These are phyloP conservation scores for Gossypium mustelinum DNA, from an alignment of 345 rosid species.

Conservation along the genomic window DNA sequence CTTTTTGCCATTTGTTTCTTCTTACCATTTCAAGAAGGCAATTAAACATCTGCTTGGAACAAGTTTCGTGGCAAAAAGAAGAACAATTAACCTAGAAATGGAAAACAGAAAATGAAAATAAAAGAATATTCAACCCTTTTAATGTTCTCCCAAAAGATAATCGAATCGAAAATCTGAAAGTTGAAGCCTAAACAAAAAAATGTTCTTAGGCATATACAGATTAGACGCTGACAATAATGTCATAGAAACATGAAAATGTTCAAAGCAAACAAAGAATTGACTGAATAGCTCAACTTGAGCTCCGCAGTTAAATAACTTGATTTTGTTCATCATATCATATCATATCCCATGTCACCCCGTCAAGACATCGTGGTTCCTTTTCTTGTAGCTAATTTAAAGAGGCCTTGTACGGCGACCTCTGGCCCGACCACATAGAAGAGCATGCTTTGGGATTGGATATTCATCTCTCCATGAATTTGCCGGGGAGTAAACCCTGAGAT, in stretches of 20 bases:
- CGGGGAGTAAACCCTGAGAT: slow-evolving; percentile 69
- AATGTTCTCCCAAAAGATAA: background rate
- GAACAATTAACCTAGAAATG: background rate
- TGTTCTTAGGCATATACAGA: background rate
- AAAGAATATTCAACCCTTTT: background rate
- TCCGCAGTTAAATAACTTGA: background rate
- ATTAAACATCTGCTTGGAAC: background rate
- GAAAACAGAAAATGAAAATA: background rate
- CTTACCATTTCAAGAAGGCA: background rate
- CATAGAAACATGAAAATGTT: background rate
- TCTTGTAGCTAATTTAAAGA: slow-evolving; percentile 13
- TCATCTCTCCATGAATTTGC: slow-evolving; percentile 77
- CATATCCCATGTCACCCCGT: slow-evolving; percentile 41
- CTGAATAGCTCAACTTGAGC: slow-evolving; percentile 18
- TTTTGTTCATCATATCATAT: background rate
- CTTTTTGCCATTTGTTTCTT: background rate
- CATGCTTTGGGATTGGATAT: slow-evolving; percentile 73
- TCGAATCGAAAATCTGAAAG: background rate
- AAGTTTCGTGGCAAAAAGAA: background rate
- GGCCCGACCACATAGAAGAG: slow-evolving; percentile 79
- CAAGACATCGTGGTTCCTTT: slow-evolving; percentile 36
- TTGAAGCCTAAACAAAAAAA: background rate
- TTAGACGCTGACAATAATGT: background rate
- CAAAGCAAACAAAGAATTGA: background rate
- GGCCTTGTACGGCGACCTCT: slow-evolving; percentile 78